phyloP scores from a whole-genome alignment of 495 filamentous ascomycete species.

The Lichina pygmaea region DNA sequence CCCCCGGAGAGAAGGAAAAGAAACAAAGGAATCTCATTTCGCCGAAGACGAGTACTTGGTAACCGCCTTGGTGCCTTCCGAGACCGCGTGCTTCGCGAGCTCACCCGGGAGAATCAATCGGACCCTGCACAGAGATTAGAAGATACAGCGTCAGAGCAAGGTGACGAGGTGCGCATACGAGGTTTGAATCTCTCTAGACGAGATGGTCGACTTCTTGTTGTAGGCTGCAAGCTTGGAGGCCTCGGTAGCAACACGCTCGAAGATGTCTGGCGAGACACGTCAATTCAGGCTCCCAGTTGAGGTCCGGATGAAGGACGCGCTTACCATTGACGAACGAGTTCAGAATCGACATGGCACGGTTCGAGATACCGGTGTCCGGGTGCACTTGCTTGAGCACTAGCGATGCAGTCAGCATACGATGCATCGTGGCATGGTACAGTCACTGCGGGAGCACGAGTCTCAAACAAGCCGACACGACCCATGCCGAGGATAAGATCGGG shows the following conservation, averaged over 20 bases:
- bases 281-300: constrained; percentile 3
- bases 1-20: not conserved
- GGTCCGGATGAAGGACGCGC: constrained; percentile 8
- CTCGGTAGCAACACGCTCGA: constrained; percentile 97
- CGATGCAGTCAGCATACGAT: constrained; percentile 15
- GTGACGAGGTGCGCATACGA: constrained; percentile 24
- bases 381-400: constrained; percentile 98
- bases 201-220: constrained; percentile 99
- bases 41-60: constrained; percentile 99
- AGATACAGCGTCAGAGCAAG: not conserved
- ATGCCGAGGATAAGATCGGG: not conserved
- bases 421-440: constrained; percentile 4
- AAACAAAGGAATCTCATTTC: constrained; percentile 38
- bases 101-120: constrained; percentile 94
- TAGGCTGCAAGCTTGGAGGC: constrained; percentile 97
- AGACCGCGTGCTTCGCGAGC: constrained; percentile 97
- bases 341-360: constrained; percentile 97
- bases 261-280: constrained; percentile 45
- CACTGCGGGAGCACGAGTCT: constrained; percentile 5
- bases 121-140: constrained; percentile 22
- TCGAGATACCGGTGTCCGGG: constrained; percentile 98
- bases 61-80: constrained; percentile 98
- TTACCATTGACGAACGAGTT: constrained; percentile 99
- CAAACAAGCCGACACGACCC: constrained; percentile 4
- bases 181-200: constrained; percentile 96